Conservation (phyloP, 164 flowering plant species). For the Sedum album region DNA sequence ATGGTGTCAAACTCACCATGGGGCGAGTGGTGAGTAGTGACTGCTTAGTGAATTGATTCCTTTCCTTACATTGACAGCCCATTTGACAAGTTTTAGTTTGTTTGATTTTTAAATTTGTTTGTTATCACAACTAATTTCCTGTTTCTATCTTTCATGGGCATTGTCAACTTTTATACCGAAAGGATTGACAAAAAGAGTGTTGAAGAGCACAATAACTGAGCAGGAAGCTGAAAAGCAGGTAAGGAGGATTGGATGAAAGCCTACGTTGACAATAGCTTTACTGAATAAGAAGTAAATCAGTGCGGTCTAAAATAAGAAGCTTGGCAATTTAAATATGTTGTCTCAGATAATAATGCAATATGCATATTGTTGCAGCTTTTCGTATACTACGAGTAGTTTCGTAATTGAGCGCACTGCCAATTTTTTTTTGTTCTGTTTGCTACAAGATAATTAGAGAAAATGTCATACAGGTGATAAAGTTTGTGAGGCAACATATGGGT, state of each 20-base stretch:
- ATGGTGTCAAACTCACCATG: constrained; percentile 90
- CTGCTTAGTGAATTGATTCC: no score
- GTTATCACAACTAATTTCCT: background rate
- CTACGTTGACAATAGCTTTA: background rate
- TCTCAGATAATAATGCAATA: background rate
- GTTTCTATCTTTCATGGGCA: background rate
- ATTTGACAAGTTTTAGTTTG: background rate
- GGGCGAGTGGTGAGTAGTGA: constrained; percentile 62
- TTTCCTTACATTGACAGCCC: background rate
- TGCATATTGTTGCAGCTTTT: background rate
- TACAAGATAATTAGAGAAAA: constrained; percentile 3
- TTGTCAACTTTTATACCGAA: background rate
- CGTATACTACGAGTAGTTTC: background rate
- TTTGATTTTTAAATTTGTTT: background rate
- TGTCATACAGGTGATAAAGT: constrained; percentile 69
- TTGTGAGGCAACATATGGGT: constrained; percentile 52
- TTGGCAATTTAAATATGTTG: background rate
- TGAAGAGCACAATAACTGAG: constrained; percentile 60
- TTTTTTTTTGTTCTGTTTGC: background rate
- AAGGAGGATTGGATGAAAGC: background rate
- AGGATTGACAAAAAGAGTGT: constrained; percentile 76
- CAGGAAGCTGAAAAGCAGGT: constrained; percentile 89
- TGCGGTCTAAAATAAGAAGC: background rate
- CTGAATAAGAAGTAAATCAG: background rate
- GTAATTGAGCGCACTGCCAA: background rate